Evolutionary conservation across 176 grass and related monocot genomes (phyloP).

Genomic region (Leersia perrieri): DNA sequence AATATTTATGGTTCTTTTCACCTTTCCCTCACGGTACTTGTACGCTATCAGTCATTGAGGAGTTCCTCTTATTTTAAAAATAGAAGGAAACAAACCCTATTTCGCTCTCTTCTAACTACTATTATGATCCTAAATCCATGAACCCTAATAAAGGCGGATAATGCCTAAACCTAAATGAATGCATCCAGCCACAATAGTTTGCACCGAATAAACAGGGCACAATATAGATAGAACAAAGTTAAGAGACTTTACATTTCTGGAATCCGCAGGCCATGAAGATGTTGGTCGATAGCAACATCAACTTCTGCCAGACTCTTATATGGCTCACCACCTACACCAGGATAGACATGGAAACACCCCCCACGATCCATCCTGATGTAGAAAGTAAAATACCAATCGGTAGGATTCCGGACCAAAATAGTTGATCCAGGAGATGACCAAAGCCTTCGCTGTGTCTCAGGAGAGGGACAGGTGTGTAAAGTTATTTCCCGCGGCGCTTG

Average conservation of each 20-base stretch:
- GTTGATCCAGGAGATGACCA: background rate
- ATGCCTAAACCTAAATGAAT: too few relatives aligned
- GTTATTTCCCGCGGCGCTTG: too few relatives aligned
- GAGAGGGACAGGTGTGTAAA: too few relatives aligned
- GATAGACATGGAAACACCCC: background rate
- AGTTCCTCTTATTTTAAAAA: too few relatives aligned
- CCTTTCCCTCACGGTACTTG: background rate
- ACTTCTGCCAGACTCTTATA: background rate
- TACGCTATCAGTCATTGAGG: background rate
- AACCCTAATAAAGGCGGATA: too few relatives aligned
- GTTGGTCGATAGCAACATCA: background rate
- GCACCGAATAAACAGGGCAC: too few relatives aligned
- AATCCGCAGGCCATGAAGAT: background rate
- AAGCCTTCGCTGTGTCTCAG: background rate
- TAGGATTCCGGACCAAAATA: background rate
- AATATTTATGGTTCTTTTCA: background rate
- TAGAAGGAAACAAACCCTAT: too few relatives aligned
- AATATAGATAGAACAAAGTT: background rate
- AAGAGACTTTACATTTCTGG: background rate
- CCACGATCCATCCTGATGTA: slow-evolving; percentile 3
- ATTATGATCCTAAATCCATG: too few relatives aligned
- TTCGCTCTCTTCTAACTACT: too few relatives aligned
- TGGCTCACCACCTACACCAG: background rate
- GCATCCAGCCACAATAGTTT: too few relatives aligned
- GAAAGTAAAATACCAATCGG: background rate